Evolutionary conservation across 2,329 filamentous ascomycete species (phyloP).

Genomic region (Akanthomyces uredinophilus): DNA sequence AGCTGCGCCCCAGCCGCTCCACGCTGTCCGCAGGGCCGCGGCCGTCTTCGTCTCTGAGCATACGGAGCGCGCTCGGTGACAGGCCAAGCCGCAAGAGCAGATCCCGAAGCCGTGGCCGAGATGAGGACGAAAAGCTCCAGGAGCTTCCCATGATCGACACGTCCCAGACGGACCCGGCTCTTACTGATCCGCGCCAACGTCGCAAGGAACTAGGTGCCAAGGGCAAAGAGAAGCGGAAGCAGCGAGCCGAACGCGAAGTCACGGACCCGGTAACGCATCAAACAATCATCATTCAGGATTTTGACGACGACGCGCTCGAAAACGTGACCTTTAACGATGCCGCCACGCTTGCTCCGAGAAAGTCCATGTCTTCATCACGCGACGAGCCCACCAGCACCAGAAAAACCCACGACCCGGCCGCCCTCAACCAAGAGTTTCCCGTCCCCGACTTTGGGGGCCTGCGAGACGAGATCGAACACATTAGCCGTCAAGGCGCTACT

Average conservation of each 20-base stretch:
- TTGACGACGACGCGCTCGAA: conserved; percentile 56
- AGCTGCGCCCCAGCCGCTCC: conserved; percentile 14
- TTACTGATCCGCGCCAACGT: conserved; percentile 40
- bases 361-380: conserved; percentile 3
- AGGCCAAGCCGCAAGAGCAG: conserved; percentile 13
- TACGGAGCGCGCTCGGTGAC: conserved; percentile 4
- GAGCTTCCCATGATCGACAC: conserved; percentile 27
- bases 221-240: conserved; percentile 36
- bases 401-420: conserved; percentile 33
- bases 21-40: conserved; percentile 24
- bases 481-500: conserved; percentile 31
- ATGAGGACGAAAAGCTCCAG: conserved; percentile 16
- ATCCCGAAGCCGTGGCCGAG: conserved; percentile 15
- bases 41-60: conserved; percentile 23
- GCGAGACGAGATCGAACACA: conserved; percentile 27
- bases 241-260: conserved; percentile 53
- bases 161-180: conserved; percentile 31
- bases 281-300: conserved; percentile 63
- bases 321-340: conserved; percentile 26
- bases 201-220: conserved; percentile 36
- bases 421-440: conserved; percentile 41
- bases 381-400: neutral
- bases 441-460: conserved; percentile 43
- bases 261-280: conserved; percentile 70
- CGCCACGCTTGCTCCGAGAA: conserved; percentile 1